Conservation (phyloP, 306 rosid species). For the Carpinus fangiana region DNA sequence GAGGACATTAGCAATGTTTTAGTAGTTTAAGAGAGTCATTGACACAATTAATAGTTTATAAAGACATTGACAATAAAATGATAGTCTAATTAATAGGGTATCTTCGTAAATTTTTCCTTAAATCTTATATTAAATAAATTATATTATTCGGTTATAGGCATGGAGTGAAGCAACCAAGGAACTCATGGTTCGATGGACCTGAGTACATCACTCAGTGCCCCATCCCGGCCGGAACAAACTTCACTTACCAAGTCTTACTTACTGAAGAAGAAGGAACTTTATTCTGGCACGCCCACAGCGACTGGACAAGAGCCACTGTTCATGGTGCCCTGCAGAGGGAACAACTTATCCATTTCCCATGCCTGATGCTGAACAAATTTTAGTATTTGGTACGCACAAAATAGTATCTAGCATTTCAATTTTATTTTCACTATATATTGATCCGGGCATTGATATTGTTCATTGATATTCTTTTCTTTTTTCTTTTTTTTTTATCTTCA, state of each 20-base stretch:
- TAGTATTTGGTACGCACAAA: not conserved
- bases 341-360: conserved; percentile 5
- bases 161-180: conserved; percentile 6
- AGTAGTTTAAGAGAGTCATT: no score
- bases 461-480: no score
- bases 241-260: conserved; percentile 10
- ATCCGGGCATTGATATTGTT: not conserved
- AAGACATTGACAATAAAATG: no score
- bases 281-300: conserved; percentile 8
- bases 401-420: not conserved
- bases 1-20: no score
- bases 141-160: not conserved
- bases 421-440: not conserved
- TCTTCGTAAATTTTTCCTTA: no score
- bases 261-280: not conserved
- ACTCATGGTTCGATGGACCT: conserved; percentile 13
- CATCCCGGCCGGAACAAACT: not conserved
- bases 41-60: no score
- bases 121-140: not conserved
- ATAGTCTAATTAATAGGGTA: no score
- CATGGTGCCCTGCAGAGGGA: conserved; percentile 14
- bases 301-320: not conserved
- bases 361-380: conserved; percentile 1
- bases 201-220: conserved; percentile 8
- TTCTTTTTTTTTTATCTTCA: no score